Base-by-base conservation (phyloP, 2,329 filamentous ascomycete genomes). In the Penicillium nordicum region DNA sequence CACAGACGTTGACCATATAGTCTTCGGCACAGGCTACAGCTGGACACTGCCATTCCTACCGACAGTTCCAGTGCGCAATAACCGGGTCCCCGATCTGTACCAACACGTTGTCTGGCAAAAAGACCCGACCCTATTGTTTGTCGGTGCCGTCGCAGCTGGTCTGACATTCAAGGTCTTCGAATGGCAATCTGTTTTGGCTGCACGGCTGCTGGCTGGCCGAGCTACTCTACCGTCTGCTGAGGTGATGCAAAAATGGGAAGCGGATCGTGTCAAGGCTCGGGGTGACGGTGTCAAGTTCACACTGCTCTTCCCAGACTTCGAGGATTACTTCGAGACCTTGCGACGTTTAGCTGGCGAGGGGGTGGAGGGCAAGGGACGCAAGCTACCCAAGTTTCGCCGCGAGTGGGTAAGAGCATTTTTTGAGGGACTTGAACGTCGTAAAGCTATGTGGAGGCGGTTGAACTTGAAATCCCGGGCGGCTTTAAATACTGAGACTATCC, bases 61-160 rank as follows among this genome's bases (percentile, higher is more conserved):
- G 7, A 4, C 32, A n/a, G 46, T 48, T 3, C 16, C 23, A 18
- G 46, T 48, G 0, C 46, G 23, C 16, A 48, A 48, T 38, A 48
- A 48, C 16, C 46, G 46, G 1, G 23, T 48, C 10, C 46, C 46
- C 7, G 32, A 27, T n/a, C 16, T 48, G 6, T 48, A 48, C 4
- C 46, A 48, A 29, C 46, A 48, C 12, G 34, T 48, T 48, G 46
- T 48, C 11, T 48, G 46, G 46, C 46, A 48, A 29, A 27, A 27
- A n/a, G 46, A 48, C 16, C 34, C 32, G 4, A 48, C 34, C n/a
- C 2, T 48, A n/a, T 25, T 48, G 16, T 48, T 48, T 12, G 16
- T 48, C 16, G 46, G 46, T 7, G 34, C 34, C 7, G 23, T 48
- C 11, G 46, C 46, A 6, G 46, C 46, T 21, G 34, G 46, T 27